These are phyloP conservation scores for Hansenula lynferdii DNA, from an alignment of 1,139 yeast species.

Conservation along the genomic window DNA sequence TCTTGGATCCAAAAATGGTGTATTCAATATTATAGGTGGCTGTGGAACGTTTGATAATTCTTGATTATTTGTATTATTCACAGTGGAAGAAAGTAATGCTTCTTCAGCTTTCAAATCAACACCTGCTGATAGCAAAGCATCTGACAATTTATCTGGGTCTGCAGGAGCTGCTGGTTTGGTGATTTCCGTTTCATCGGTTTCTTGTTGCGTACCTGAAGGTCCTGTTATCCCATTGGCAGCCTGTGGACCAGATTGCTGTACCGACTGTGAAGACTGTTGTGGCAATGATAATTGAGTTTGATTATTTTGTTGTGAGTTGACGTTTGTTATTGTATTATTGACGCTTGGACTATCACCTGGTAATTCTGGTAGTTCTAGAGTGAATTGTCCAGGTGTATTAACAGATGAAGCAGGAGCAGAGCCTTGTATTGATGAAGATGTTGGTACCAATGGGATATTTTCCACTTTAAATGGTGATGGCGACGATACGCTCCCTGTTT, in stretches of 20 bases:
- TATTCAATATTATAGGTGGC: constrained; percentile 21
- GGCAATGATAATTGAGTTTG: neutral
- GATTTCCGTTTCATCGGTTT: constrained; percentile 8
- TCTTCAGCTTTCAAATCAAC: constrained; percentile 91
- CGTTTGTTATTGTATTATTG: neutral
- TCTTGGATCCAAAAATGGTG: constrained; percentile 67
- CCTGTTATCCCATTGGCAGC: no score
- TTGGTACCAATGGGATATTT: neutral
- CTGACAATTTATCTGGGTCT: constrained; percentile 85
- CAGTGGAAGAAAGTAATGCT: constrained; percentile 41
- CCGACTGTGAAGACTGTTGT: neutral
- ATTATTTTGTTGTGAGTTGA: neutral
- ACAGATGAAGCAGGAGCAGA: neutral
- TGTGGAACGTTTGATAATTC: constrained; percentile 9
- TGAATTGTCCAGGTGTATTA: neutral
- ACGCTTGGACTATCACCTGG: constrained; percentile 1
- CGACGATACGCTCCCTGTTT: no score
- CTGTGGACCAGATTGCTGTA: no score
- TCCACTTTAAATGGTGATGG: constrained; percentile 3
- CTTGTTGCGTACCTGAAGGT: neutral
- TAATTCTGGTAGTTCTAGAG: constrained; percentile 1
- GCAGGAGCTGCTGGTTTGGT: constrained; percentile 26
- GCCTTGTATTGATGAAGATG: constrained; percentile 1
- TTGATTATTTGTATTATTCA: constrained; percentile 9
- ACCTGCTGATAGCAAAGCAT: constrained; percentile 91